phyloP scores from a whole-genome alignment of 2,329 filamentous ascomycete species.

The Fusarium oxysporum region DNA sequence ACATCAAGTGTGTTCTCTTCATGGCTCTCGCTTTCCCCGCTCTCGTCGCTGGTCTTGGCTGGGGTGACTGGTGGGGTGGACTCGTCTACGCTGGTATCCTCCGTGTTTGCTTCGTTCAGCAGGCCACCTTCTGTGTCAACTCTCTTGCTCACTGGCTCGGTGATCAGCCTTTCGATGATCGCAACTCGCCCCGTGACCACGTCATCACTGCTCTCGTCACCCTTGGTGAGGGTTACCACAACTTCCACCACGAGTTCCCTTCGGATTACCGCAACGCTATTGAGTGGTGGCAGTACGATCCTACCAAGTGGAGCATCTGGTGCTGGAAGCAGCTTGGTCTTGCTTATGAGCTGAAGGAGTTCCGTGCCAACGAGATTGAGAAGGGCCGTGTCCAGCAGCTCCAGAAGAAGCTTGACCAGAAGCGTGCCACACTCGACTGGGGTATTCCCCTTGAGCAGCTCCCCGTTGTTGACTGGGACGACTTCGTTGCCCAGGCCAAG shows the following conservation, averaged over 20 bases:
- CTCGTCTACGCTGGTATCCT: slow-evolving; percentile 89
- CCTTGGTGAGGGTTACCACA: slow-evolving; percentile 91
- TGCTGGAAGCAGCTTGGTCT: slow-evolving; percentile 85
- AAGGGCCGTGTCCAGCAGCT: slow-evolving; percentile 89
- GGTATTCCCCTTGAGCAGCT: slow-evolving; percentile 86
- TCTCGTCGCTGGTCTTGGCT: slow-evolving; percentile 79
- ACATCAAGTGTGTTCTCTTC: slow-evolving; percentile 80
- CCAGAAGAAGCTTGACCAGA: slow-evolving; percentile 93
- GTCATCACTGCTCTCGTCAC: slow-evolving; percentile 87
- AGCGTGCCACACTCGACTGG: slow-evolving; percentile 86
- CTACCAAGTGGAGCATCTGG: slow-evolving; percentile 92
- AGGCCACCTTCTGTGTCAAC: slow-evolving; percentile 94
- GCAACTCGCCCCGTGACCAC: slow-evolving; percentile 90
- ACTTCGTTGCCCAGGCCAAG: slow-evolving; percentile 82
- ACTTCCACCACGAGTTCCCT: slow-evolving; percentile 96
- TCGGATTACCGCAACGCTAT: slow-evolving; percentile 94
- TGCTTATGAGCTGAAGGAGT: slow-evolving; percentile 89
- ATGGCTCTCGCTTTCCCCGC: slow-evolving; percentile 84
- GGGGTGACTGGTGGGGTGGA: slow-evolving; percentile 84
- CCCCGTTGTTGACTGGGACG: slow-evolving; percentile 87
- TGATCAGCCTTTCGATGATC: slow-evolving; percentile 92
- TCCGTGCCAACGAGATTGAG: slow-evolving; percentile 91
- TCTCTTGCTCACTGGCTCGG: slow-evolving; percentile 91
- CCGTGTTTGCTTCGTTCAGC: slow-evolving; percentile 89
- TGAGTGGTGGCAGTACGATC: slow-evolving; percentile 91